Base-by-base conservation (phyloP, 2,329 filamentous ascomycete genomes). In the Stenocarpella maydis region DNA sequence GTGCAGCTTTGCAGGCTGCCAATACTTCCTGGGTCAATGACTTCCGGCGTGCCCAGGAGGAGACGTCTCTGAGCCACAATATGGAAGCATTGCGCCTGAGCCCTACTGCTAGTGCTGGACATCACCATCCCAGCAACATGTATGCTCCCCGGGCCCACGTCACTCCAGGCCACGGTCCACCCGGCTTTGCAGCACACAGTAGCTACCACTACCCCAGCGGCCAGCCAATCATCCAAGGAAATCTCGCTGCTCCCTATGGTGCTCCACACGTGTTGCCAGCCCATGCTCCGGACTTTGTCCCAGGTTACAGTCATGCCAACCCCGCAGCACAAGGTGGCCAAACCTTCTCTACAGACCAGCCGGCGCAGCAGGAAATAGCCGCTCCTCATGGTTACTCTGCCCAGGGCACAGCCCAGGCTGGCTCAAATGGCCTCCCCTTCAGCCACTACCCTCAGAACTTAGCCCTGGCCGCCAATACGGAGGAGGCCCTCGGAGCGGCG, bases 401-500 rank as follows among this genome's bases (percentile, higher is more conserved):
- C 24, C 19, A 28, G 8, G 28, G 58, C 49, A 37, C 26, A 7
- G 37, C 64, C 5, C 41, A 61, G 41, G 28, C 26, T 5, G 41
- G 55, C 5, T 14, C 43, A 12, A 49, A 37, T 21, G 52, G 41
- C 17, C 8, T 49, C 2, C 68, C 34, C 50, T 66, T 70, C 53
- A 55, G 47, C 24, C 41, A 71, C 43, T 72, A 72, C 15, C 71
- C 71, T 21, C 52, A 49, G 61, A 69, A 73, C 14, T 26, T 68
- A 1, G 72, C 72, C 9, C 37, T 72, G n/a, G 67, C 71, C 19
- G 58, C 61, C 52, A 71, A 45, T n/a, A 63, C 71, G 3, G 71
- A 71, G 45, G 74, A 76, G 34, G 75, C 76, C 37, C 76, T 77
- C 65, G 72, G 76, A 64, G 70, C 69, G 39, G 74, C 75, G 1